Base-by-base conservation (phyloP, 116 monocot genomes). In the Cymodocea nodosa region DNA sequence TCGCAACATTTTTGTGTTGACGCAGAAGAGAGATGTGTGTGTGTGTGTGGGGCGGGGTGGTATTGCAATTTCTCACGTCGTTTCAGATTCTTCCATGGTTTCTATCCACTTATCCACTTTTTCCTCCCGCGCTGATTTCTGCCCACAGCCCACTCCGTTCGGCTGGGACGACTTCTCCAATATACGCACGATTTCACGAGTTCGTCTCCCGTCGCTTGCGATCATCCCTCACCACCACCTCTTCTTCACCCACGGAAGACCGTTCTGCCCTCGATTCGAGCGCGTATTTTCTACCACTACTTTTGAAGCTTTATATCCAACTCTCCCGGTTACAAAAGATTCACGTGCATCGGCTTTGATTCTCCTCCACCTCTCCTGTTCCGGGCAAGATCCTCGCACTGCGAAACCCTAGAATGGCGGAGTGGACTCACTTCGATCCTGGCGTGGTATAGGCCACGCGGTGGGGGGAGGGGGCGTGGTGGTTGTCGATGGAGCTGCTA, bases 401-500 rank as follows among this genome's bases (percentile, higher is more conserved):
- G 15, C 20, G 50, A 65, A 65, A 50, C 65, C 65, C 23, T 65
- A 23, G 51, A 65, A 25, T 65, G 65, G 65, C 30, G 36, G 44
- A 34, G 30, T 59, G 77, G 23, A 39, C n/a, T 37, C 36, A 18
- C 36, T 35, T 61, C 60, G 2, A 62, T 14, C 36, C 62, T 37
- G 62, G 36, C 37, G 37, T 36, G 62, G n/a, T 36, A 37, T 62
- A 18, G 62, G 16, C 22, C 23, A 39, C 20, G 6, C 1, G 55
- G 35, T 6, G n/a, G 20, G 59, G 24, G 36, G 15, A 37, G 37
- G 56, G 20, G 24, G 37, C 9, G 44, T 63, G 2, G 17, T 24
- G 75, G 66, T 19, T 52, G 30, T 4, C 55, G 30, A 74, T 67
- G 79, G 74, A 77, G 57, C 51, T 30, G 75, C 60, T 83, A 6